Conservation (phyloP, 2,329 filamentous ascomycete species). For the Ophiocordyceps robertsii region DNA sequence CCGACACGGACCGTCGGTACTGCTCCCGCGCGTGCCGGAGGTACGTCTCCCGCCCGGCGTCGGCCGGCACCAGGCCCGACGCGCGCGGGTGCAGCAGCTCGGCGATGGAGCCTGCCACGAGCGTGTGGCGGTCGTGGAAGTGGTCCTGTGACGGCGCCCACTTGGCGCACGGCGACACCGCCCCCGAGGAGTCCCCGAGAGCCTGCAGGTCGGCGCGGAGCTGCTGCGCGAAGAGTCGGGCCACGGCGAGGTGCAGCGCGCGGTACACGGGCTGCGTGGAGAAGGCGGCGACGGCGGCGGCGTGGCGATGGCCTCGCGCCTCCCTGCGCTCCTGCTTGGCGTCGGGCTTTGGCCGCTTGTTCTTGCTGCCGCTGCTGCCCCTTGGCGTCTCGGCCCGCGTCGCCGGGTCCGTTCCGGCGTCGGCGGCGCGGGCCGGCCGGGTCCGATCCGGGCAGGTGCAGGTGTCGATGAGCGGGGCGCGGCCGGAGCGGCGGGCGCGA, state of each 20-base stretch:
- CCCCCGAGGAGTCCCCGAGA: conserved; percentile 22
- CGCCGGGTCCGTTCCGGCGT: too few species aligned
- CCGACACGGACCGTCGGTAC: conserved; percentile 37
- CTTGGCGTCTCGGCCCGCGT: too few species aligned
- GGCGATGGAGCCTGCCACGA: conserved; percentile 41
- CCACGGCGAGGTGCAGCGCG: conserved; percentile 36
- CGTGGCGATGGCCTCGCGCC: background rate
- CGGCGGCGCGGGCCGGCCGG: too few species aligned
- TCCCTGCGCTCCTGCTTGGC: background rate
- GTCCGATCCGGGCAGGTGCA: too few species aligned
- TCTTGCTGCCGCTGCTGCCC: background rate
- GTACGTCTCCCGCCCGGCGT: conserved; percentile 30
- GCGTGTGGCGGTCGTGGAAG: conserved; percentile 46
- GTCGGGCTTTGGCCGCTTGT: background rate
- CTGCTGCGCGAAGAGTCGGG: conserved; percentile 43
- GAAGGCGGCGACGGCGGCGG: conserved; percentile 17
- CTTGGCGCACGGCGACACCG: conserved; percentile 39
- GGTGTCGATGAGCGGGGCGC: too few species aligned
- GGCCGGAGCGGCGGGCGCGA: background rate
- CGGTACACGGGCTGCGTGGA: conserved; percentile 32
- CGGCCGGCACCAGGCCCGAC: conserved; percentile 10
- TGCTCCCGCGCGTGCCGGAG: conserved; percentile 38
- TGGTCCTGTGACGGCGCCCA: conserved; percentile 43
- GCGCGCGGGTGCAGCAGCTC: conserved; percentile 34
- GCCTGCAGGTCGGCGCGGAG: conserved; percentile 30